These are phyloP conservation scores for Pseudonectria buxi DNA, from an alignment of 2,329 filamentous ascomycete species.

Conservation along the genomic window DNA sequence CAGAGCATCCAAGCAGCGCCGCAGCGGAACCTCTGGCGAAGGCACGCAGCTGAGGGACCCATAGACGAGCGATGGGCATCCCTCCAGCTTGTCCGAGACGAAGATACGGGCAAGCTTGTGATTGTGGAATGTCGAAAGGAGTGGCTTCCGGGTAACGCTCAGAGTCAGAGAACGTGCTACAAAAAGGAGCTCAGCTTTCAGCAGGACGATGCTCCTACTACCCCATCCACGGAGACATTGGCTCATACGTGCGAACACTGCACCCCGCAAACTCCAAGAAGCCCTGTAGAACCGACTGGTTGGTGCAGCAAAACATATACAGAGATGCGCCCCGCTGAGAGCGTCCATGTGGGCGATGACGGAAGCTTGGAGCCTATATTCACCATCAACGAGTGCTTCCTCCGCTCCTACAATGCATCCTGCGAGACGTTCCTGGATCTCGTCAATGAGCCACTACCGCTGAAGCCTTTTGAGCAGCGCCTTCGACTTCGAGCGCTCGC, in stretches of 20 bases:
- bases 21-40: conserved; percentile 49
- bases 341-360: conserved; percentile 43
- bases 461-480: conserved; percentile 22
- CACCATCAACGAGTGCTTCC: conserved; percentile 46
- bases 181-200: conserved; percentile 44
- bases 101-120: conserved; percentile 48
- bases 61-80: conserved; percentile 70
- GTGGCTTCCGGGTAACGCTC: conserved; percentile 49
- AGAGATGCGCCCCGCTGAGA: conserved; percentile 9
- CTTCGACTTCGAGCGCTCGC: conserved; percentile 36
- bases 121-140: conserved; percentile 65
- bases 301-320: conserved; percentile 31
- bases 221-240: no score
- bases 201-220: not conserved
- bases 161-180: conserved; percentile 61
- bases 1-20: conserved; percentile 31
- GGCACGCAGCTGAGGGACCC: conserved; percentile 61
- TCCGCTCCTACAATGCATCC: conserved; percentile 47
- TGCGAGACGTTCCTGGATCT: conserved; percentile 54
- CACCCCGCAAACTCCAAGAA: no score
- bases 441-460: conserved; percentile 41
- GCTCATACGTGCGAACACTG: no score
- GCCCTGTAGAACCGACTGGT: conserved; percentile 1
- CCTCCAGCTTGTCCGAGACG: conserved; percentile 54
- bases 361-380: conserved; percentile 35